phyloP scores from a whole-genome alignment of 2,329 filamentous ascomycete species.

The Fusarium multiceps region DNA sequence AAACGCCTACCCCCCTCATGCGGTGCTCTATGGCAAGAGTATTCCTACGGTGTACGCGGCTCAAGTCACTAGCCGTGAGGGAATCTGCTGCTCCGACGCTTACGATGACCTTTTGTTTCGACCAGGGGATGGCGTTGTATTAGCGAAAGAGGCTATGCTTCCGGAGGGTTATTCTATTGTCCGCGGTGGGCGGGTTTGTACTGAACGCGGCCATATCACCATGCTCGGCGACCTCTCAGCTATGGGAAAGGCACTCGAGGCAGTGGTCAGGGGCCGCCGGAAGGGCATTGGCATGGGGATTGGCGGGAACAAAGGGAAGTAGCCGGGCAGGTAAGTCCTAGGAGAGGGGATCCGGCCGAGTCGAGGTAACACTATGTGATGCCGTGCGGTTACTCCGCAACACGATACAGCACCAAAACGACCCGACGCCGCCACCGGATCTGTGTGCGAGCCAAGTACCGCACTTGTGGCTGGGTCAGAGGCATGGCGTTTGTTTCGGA shows the following conservation, averaged over 20 bases:
- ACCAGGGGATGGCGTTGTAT: slow-evolving; percentile 87
- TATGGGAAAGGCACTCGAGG: slow-evolving; percentile 78
- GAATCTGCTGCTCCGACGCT: slow-evolving; percentile 78
- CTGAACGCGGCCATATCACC: slow-evolving; percentile 87
- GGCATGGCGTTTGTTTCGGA: neutral
- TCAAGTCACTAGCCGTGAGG: slow-evolving; percentile 76
- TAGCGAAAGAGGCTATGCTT: slow-evolving; percentile 86
- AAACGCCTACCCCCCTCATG: slow-evolving; percentile 85
- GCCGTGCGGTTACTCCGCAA: slow-evolving; percentile 9
- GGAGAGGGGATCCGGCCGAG: slow-evolving; percentile 16
- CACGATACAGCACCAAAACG: slow-evolving; percentile 20
- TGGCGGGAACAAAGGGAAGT: slow-evolving; percentile 12
- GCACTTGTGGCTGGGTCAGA: slow-evolving; percentile 2
- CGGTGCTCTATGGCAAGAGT: slow-evolving; percentile 86
- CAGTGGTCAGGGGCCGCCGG: slow-evolving; percentile 72
- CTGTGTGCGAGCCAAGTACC: neutral
- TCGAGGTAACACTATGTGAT: slow-evolving; percentile 29
- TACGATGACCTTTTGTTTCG: slow-evolving; percentile 91
- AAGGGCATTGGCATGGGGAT: slow-evolving; percentile 77
- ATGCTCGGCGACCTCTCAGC: slow-evolving; percentile 86
- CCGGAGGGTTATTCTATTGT: slow-evolving; percentile 82
- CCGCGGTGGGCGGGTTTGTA: slow-evolving; percentile 78
- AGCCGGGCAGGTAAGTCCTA: neutral
- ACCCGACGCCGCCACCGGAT: neutral
- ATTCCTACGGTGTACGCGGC: slow-evolving; percentile 88